Base-by-base conservation (phyloP, 2,329 filamentous ascomycete species). In the Cercospora zeae-maydis region DNA sequence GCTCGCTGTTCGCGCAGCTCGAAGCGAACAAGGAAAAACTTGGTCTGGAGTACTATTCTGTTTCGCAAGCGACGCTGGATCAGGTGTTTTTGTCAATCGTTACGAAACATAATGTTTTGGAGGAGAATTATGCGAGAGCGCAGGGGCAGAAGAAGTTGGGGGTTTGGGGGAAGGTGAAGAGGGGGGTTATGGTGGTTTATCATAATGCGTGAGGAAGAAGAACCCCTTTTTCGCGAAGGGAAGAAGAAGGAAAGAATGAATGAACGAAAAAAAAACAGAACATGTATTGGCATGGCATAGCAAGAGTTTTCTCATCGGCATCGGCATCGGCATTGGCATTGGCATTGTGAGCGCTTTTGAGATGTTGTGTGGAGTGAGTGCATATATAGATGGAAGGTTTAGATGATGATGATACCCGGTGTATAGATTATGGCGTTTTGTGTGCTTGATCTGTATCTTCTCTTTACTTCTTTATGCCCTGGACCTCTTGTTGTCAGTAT, bases 71-170 rank as follows among this genome's bases (percentile, higher is more conserved):
- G 16, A 96, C 91, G 14, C 78, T 97, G 45, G 93, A 97, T 73
- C 91, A 96, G 76, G 92, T 97, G 0, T 97, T 97, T 76, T 77
- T 97, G 74, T 84, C 84, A 27, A 95, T 97, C 73, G 92, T 96
- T 0, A 88, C 88, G 1, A 84, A 87, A 75, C 89, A 96, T 74
- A 87, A 92, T 74, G 84, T 93, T 6, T 81, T 87, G 67, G 91
- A 96, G 74, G 92, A 93, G 78, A 75, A 77, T 36, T 75, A 75
- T 47, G 67, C 66, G 39, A 39, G 66, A 64, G 62, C 66, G 58
- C 67, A 68, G 19, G 58, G 57, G 10, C 56, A 62, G 34, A 52
- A 61, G 57, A 59, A 62, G 13, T n/a, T 63, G 14, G 56, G 61
- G 1, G 55, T 39, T 9, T 69, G 66, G 66, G 58, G 58, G 13